These are phyloP conservation scores for Raphanus hybrid DNA, from an alignment of 441 rosid genomes.

Conservation along the genomic window DNA sequence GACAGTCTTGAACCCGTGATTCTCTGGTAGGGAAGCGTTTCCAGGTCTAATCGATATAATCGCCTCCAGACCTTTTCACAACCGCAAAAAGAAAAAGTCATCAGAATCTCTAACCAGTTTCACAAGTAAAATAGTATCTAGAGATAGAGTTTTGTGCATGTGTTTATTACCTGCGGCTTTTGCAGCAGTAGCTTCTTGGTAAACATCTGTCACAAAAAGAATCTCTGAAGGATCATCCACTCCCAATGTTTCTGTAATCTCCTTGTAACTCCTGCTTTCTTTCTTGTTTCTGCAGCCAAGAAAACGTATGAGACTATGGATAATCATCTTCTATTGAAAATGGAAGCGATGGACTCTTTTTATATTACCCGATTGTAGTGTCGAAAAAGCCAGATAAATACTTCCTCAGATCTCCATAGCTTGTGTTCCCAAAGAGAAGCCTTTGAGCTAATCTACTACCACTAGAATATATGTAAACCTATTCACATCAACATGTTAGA, in stretches of 20 bases:
- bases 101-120: neutral
- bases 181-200: slow-evolving; percentile 93
- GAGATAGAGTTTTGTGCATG: slow-evolving; percentile 13
- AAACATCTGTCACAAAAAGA: slow-evolving; percentile 79
- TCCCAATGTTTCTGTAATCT: slow-evolving; percentile 76
- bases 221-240: slow-evolving; percentile 84
- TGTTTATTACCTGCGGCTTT: slow-evolving; percentile 72
- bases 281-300: slow-evolving; percentile 73
- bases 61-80: slow-evolving; percentile 66
- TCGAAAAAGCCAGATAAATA: slow-evolving; percentile 86
- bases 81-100: slow-evolving; percentile 19
- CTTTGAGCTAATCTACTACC: slow-evolving; percentile 97
- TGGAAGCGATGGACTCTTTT: neutral
- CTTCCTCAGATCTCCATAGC: slow-evolving; percentile 81
- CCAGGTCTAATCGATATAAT: slow-evolving; percentile 80
- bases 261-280: slow-evolving; percentile 72
- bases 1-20: slow-evolving; percentile 79
- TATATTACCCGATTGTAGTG: slow-evolving; percentile 78
- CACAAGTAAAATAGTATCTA: slow-evolving; percentile 9
- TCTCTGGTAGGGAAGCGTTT: slow-evolving; percentile 75
- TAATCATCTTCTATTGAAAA: neutral
- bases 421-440: slow-evolving; percentile 85
- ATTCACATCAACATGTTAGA: slow-evolving; percentile 6
- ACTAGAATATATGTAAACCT: slow-evolving; percentile 96
- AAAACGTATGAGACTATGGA: slow-evolving; percentile 25